Conservation (phyloP, 208 protist genomes). For the Acanthamoeba sp. region DNA sequence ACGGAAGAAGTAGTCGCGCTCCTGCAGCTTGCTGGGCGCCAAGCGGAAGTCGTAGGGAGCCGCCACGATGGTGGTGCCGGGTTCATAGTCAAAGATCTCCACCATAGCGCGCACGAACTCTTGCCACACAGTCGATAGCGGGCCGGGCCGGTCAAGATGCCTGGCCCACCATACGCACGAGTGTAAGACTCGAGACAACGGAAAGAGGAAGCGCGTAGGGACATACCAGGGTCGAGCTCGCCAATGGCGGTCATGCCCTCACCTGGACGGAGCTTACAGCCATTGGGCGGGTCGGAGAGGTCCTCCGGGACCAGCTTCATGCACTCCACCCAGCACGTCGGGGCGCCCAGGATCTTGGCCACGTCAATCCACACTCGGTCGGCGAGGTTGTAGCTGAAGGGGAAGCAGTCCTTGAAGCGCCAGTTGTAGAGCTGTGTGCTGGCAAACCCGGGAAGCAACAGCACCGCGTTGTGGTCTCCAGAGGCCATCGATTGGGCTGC, state of each 20-base stretch:
- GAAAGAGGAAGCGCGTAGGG: no score
- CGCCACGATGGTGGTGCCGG: not conserved
- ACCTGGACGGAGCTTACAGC: slow-evolving; percentile 30
- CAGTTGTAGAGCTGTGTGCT: slow-evolving; percentile 38
- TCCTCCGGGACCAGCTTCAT: slow-evolving; percentile 48
- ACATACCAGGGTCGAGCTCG: slow-evolving; percentile 32
- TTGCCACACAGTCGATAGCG: slow-evolving; percentile 41
- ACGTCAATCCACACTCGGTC: slow-evolving; percentile 45
- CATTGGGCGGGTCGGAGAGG: slow-evolving; percentile 21
- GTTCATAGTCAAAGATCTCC: slow-evolving; percentile 44
- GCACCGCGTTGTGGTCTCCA: slow-evolving; percentile 27
- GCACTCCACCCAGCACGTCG: slow-evolving; percentile 38
- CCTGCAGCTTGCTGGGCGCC: slow-evolving; percentile 32
- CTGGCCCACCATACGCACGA: not conserved
- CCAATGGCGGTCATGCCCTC: slow-evolving; percentile 55
- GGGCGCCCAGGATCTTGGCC: slow-evolving; percentile 18
- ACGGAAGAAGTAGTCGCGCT: slow-evolving; percentile 18
- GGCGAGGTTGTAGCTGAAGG: slow-evolving; percentile 39
- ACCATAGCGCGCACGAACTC: slow-evolving; percentile 47
- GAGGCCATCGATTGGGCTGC: not conserved
- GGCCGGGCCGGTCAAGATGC: not conserved
- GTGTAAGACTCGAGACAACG: no score
- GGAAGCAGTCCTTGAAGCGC: slow-evolving; percentile 44
- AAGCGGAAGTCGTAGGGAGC: slow-evolving; percentile 47
- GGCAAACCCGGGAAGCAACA: not conserved